Evolutionary conservation across 2,329 filamentous ascomycete species (phyloP).

Genomic region (Neonectria faginata): DNA sequence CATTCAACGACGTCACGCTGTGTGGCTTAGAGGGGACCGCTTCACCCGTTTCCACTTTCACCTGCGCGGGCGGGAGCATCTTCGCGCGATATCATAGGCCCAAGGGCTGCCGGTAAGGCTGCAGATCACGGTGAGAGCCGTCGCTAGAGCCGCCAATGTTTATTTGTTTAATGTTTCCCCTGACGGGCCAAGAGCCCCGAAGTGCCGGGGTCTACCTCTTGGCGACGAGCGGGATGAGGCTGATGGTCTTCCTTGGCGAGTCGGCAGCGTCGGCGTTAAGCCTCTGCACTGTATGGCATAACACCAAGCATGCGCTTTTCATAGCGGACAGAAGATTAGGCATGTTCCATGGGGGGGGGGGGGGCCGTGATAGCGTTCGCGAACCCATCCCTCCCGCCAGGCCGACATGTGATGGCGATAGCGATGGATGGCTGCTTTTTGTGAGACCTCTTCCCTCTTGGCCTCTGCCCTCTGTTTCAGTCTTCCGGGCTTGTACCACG

Average conservation of each 20-base stretch:
- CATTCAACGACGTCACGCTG: slow-evolving; percentile 12
- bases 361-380: slow-evolving; percentile 9
- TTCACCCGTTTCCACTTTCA: background rate
- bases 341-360: background rate
- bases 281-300: background rate
- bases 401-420: background rate
- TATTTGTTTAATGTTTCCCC: slow-evolving; percentile 24
- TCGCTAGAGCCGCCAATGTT: slow-evolving; percentile 7
- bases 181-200: slow-evolving; percentile 9
- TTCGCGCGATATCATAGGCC: slow-evolving; percentile 5
- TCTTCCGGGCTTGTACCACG: background rate
- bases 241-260: slow-evolving; percentile 25
- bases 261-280: slow-evolving; percentile 25
- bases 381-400: background rate
- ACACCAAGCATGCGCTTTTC: too few species aligned
- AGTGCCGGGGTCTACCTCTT: slow-evolving; percentile 36
- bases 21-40: slow-evolving; percentile 9
- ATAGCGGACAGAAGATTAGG: slow-evolving; percentile 4
- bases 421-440: background rate
- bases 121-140: slow-evolving; percentile 34
- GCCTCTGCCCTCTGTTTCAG: background rate
- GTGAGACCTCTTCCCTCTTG: slow-evolving; percentile 3
- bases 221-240: slow-evolving; percentile 37
- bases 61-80: slow-evolving; percentile 11
- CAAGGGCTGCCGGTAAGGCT: slow-evolving; percentile 34